These are phyloP conservation scores for Endoconidiophora polonica DNA, from an alignment of 2,329 filamentous ascomycete genomes.

Conservation along the genomic window DNA sequence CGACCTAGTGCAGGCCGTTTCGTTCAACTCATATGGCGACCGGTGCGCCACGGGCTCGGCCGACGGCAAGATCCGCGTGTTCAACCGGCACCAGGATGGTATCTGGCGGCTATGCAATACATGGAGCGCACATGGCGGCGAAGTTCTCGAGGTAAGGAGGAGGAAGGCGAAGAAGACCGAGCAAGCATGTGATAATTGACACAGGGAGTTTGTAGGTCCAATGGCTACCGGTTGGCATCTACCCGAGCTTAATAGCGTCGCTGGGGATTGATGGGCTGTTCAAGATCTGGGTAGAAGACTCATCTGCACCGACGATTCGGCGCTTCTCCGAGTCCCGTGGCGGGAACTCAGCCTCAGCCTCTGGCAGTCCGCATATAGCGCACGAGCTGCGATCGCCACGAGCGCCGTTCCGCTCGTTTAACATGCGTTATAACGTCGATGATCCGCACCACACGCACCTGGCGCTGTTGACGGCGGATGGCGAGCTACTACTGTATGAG, in stretches of 20 bases:
- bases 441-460: slow-evolving; percentile 69
- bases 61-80: slow-evolving; percentile 84
- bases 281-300: slow-evolving; percentile 85
- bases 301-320: slow-evolving; percentile 59
- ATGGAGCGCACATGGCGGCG: slow-evolving; percentile 79
- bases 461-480: slow-evolving; percentile 70
- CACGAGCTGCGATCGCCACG: slow-evolving; percentile 41
- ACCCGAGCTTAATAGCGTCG: slow-evolving; percentile 69
- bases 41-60: slow-evolving; percentile 82
- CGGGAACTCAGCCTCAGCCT: not conserved
- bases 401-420: slow-evolving; percentile 59
- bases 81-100: slow-evolving; percentile 64
- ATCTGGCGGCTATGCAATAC: slow-evolving; percentile 70
- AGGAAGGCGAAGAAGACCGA: too few species aligned
- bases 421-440: slow-evolving; percentile 59
- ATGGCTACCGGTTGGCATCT: slow-evolving; percentile 83
- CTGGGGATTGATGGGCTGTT: slow-evolving; percentile 76
- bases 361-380: slow-evolving; percentile 26
- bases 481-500: slow-evolving; percentile 63
- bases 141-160: slow-evolving; percentile 62
- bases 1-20: slow-evolving; percentile 67
- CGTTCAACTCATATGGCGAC: slow-evolving; percentile 85
- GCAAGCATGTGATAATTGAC: not conserved
- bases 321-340: slow-evolving; percentile 51
- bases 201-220: slow-evolving; percentile 43